These are phyloP conservation scores for Lactarius pseudohatsudake DNA, from an alignment of 768 basidiomycete species.

Conservation along the genomic window DNA sequence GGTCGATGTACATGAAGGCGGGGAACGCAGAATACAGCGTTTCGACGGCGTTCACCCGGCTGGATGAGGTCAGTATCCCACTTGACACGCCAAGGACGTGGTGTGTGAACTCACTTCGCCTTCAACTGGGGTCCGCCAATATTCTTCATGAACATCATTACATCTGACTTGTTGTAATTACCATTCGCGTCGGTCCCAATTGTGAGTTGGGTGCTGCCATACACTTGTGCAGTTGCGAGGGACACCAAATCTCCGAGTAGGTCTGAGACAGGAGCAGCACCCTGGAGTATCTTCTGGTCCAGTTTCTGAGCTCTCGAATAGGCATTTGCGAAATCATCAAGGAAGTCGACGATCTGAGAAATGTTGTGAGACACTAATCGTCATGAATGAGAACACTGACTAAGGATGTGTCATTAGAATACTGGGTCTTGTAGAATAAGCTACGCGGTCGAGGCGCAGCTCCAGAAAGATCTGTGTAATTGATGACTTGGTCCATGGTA, in stretches of 20 bases:
- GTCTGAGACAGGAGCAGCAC: background rate
- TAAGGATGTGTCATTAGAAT: background rate
- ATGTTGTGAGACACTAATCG: background rate
- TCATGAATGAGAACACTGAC: background rate
- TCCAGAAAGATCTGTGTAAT: background rate
- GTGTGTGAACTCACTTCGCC: background rate
- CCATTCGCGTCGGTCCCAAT: background rate
- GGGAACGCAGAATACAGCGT: background rate
- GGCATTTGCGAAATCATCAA: background rate
- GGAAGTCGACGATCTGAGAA: background rate
- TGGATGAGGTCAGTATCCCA: background rate
- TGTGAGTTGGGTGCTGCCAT: background rate
- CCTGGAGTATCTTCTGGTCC: background rate
- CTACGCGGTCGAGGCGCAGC: background rate
- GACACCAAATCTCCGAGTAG: background rate
- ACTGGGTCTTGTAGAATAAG: background rate
- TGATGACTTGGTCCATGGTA: background rate
- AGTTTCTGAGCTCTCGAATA: background rate
- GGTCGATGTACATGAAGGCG: background rate
- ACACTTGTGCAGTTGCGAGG: background rate
- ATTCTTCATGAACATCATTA: background rate
- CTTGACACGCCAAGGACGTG: background rate
- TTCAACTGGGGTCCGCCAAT: background rate
- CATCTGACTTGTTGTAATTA: background rate
- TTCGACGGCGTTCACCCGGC: background rate